phyloP scores from a whole-genome alignment of 2,329 filamentous ascomycete species.

The Graphilbum fragrans region DNA sequence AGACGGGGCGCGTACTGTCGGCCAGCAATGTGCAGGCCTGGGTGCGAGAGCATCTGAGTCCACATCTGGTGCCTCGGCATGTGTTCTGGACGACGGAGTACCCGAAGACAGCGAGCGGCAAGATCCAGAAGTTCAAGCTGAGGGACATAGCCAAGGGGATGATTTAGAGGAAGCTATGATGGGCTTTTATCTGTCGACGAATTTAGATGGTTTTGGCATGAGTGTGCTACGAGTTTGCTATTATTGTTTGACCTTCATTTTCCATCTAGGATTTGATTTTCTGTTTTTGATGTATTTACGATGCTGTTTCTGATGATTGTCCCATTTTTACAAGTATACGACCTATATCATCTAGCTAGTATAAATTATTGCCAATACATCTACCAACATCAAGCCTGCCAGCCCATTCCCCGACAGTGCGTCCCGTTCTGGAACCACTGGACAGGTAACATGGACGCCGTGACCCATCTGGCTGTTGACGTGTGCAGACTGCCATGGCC shows the following conservation, averaged over 20 bases:
- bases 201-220: neutral
- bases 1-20: slow-evolving; percentile 22
- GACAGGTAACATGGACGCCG: slow-evolving; percentile 36
- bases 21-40: slow-evolving; percentile 53
- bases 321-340: too few species aligned
- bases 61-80: slow-evolving; percentile 74
- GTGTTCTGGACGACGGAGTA: slow-evolving; percentile 81
- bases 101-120: slow-evolving; percentile 91
- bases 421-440: slow-evolving; percentile 39
- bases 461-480: slow-evolving; percentile 49
- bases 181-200: neutral
- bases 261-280: neutral
- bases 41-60: slow-evolving; percentile 57
- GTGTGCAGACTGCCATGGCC: slow-evolving; percentile 44
- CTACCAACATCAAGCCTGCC: slow-evolving; percentile 4
- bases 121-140: slow-evolving; percentile 91
- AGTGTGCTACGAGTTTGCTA: neutral
- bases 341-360: too few species aligned
- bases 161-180: neutral
- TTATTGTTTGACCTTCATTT: neutral
- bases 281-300: neutral
- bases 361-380: too few species aligned
- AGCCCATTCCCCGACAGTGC: slow-evolving; percentile 33
- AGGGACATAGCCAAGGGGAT: slow-evolving; percentile 41
- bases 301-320: neutral